Percentiles rank a stretch among this genome's conserved stretches.
These are phyloP conservation scores for Fusarium sterilihyphosum DNA, from an alignment of 2,329 filamentous ascomycete genomes.

Conservation along the genomic window DNA sequence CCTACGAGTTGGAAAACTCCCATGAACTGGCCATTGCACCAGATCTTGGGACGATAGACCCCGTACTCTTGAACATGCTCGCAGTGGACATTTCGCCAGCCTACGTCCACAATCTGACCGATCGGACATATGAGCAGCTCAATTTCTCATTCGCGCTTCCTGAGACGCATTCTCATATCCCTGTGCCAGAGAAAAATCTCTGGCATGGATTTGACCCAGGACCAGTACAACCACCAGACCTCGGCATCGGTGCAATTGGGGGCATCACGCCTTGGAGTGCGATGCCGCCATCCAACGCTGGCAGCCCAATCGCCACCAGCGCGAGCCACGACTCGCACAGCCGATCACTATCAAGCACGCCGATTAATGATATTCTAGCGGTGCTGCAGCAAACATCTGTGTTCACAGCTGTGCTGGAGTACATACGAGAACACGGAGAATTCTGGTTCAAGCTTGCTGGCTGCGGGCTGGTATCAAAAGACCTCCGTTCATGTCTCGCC, in stretches of 20 bases:
- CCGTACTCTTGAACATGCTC: accelerated
- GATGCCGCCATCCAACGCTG: no score
- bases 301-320: no score
- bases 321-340: no score
- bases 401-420: neutral
- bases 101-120: neutral
- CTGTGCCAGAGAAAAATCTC: accelerated
- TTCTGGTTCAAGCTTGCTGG: slow-evolving; percentile 5
- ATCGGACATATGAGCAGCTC: neutral
- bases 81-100: neutral
- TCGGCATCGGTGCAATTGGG: neutral
- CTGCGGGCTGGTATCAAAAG: neutral
- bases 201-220: neutral
- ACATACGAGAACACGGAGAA: neutral
- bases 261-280: neutral
- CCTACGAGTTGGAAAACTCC: no score
- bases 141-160: accelerated
- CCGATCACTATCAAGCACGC: no score
- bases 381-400: neutral
- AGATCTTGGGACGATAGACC: neutral
- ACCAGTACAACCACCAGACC: neutral
- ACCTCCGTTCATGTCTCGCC: accelerated
- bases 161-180: accelerated
- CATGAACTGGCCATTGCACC: neutral
- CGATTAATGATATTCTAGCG: no score